Evolutionary conservation across 2,329 filamentous ascomycete species (phyloP).

Genomic region (Rhexocercosporidium sp.): DNA sequence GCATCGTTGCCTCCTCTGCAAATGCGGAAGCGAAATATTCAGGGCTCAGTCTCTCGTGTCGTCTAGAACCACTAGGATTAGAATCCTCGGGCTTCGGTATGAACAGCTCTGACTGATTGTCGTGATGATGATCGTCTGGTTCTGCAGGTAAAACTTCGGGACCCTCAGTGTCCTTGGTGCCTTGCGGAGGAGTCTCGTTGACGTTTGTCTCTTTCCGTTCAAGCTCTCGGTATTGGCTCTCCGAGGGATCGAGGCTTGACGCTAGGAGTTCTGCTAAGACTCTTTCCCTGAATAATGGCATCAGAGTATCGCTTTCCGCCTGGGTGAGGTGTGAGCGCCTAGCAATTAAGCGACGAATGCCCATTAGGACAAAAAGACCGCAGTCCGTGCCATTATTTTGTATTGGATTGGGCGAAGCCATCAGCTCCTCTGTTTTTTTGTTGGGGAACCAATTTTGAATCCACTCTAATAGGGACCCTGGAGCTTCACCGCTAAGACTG

Average conservation of each 20-base stretch:
- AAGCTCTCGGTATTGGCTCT: conserved; percentile 19
- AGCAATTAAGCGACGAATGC: conserved; percentile 22
- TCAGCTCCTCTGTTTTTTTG: conserved; percentile 1
- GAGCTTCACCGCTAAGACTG: conserved; percentile 19
- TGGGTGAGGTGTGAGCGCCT: conserved; percentile 20
- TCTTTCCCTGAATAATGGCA: conserved; percentile 24
- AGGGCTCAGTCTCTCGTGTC: conserved; percentile 15
- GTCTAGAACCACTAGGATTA: not conserved
- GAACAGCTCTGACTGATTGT: not conserved
- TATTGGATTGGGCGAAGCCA: conserved; percentile 9
- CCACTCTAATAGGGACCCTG: conserved; percentile 11
- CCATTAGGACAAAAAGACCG: conserved; percentile 25
- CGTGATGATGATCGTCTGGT: conserved; percentile 1
- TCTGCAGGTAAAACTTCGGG: not conserved
- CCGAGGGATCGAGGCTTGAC: conserved; percentile 23
- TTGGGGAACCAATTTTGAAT: conserved; percentile 8
- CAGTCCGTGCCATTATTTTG: conserved; percentile 22
- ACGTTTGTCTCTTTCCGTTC: conserved; percentile 15
- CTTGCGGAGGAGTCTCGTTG: not conserved
- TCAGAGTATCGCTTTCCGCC: conserved; percentile 18
- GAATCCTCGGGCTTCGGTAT: not conserved
- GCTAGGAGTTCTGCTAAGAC: conserved; percentile 27
- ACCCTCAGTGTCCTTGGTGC: not conserved
- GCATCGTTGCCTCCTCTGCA: conserved; percentile 20
- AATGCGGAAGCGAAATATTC: conserved; percentile 18